Conservation (phyloP, 2,329 filamentous ascomycete genomes). For the Aspergillus fumigatus region DNA sequence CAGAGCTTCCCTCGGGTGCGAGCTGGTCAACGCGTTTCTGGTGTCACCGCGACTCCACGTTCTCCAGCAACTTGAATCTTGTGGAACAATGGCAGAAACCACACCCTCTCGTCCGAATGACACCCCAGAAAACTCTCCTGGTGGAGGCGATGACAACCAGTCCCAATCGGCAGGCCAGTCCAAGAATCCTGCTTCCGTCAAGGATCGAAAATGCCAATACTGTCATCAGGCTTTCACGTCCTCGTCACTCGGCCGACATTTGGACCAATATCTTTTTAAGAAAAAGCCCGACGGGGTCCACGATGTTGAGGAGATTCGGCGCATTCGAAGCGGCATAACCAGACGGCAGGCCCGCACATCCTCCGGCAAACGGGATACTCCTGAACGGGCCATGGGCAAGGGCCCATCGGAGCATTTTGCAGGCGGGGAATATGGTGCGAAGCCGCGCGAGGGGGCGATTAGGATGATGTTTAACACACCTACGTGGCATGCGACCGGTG, state of each 20-base stretch:
- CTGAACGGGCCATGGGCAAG: conserved; percentile 53
- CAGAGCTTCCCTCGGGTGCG: conserved; percentile 6
- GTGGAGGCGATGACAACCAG: conserved; percentile 27
- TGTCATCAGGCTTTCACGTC: conserved; percentile 89
- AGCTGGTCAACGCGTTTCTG: conserved; percentile 5
- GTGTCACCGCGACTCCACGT: conserved; percentile 1
- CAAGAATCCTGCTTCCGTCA: conserved; percentile 51
- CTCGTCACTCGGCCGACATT: conserved; percentile 84
- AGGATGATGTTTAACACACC: conserved; percentile 56
- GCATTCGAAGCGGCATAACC: conserved; percentile 79
- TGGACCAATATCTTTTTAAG: conserved; percentile 89
- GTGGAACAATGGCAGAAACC: conserved; percentile 22
- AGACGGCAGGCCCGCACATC: conserved; percentile 72
- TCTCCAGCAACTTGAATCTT: conserved; percentile 2
- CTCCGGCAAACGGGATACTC: conserved; percentile 55
- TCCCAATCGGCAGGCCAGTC: conserved; percentile 21
- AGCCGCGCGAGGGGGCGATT: conserved; percentile 33
- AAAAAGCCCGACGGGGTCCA: conserved; percentile 93
- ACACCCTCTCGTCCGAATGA: conserved; percentile 28
- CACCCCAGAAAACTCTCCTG: conserved; percentile 37
- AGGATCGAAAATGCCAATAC: conserved; percentile 85
- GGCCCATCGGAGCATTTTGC: conserved; percentile 29
- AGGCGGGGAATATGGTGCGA: conserved; percentile 32
- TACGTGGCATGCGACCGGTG: conserved; percentile 71
- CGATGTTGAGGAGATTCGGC: conserved; percentile 82